Base-by-base conservation (phyloP, 2,329 filamentous ascomycete genomes). In the Trichoderma arundinaceum region DNA sequence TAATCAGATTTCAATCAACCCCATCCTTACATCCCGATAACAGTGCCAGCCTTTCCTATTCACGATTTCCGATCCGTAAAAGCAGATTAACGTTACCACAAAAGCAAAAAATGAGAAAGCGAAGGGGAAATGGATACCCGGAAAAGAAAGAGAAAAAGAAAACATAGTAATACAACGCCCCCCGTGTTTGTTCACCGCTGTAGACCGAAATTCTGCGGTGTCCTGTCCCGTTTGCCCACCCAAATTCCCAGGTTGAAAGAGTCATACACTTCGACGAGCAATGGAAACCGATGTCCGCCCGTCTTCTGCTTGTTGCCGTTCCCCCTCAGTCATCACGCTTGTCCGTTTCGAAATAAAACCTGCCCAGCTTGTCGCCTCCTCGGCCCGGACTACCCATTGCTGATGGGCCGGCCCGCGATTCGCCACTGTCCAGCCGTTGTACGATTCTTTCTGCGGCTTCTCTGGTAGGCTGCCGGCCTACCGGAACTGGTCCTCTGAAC, bases 401-500 rank as follows among this genome's bases (percentile, higher is more conserved):
- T 9, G 75, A 71, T 8, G 74, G 71, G 4, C 76, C 78, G 1
- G 76, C 74, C 44, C 74, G 76, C 10, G 74, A 77, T 68, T 86
- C 83, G 9, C 80, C 82, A 32, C 81, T 80, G 64, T 86, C 84
- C 66, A 89, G 78, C 33, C 83, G 82, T 65, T 85, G 83, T 67
- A 91, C 76, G 65, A 90, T 88, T 66, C 86, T 81, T 77, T 91
- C 89, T 6, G 89, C 87, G 15, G 87, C 81, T 69, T 91, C 87
- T 41, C 79, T 79, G 41, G 51, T 70, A 68, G 48, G 72, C 64
- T 68, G 76, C 69, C 68, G 72, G 65, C 64, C 71, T 10, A 78
- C 77, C 17, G 85, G 80, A 1, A 87, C 79, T 1, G 87, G 86
- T 0, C 86, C 84, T 22, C 84, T 79, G 58, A 84, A 83, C 1